Base-by-base conservation (phyloP, 257 asterid species). In the Henckelia pumila region DNA sequence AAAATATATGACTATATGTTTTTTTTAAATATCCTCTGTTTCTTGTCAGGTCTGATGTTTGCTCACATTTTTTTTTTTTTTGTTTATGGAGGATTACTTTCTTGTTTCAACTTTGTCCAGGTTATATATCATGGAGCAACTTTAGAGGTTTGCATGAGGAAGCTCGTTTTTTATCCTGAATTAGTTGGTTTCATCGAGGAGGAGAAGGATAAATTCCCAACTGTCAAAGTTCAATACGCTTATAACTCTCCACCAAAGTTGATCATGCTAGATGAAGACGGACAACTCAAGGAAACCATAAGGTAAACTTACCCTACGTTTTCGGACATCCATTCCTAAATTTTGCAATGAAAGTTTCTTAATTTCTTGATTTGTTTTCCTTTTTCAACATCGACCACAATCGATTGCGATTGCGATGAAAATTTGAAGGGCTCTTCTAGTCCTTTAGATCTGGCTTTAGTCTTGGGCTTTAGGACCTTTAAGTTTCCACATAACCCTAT, bases 81-180 rank as follows among this genome's bases (percentile, higher is more conserved):
- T 53, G 53, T 8, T 19, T 55, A 17, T 13, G 26, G 29, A 28
- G 10, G 3, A 35, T 25, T 33, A 55, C 22, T 13, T 63, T 14
- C 6, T 56, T 64, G 47, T 66, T 75, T 49, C 30, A 21, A 63
- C 59, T 52, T 40, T 33, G 58, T 76, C 70, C 85, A 89, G 96
- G 80, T 89, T 69, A 61, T 81, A 29, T 92, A 92, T 75, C 80
- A 96, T 64, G 95, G 97, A 30, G 96, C 93, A 23, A 78, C 83
- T 63, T 67, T 92, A 68, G 95, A 89, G 86, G 98, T 88, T 64
- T 92, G 98, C 90, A 92, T 89, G 98, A 86, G 98, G 83, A 92
- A 89, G 72, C 82, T 92, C 71, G 98, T 89, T 33, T 92, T 92
- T 73, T 92, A 89, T 82, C 96, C 98, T 7, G 97, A 92, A 77